Evolutionary conservation across 805 yeast species (phyloP), one percentile per base, ranked within the genome.

Genomic region (Phaffomyces antillensis): DNA sequence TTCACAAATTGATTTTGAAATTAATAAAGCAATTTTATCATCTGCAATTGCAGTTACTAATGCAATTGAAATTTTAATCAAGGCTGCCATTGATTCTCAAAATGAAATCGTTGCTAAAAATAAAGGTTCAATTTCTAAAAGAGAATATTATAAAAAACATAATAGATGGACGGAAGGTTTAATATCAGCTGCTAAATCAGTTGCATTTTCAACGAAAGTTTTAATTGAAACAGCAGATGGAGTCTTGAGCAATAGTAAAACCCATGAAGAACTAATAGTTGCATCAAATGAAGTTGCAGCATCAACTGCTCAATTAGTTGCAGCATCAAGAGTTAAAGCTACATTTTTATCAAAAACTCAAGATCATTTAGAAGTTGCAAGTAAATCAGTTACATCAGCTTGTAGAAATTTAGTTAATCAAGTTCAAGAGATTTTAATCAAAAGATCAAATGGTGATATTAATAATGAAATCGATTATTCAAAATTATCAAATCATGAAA

Each of bases 141-240:
- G 88, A 13, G 85, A 84, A 38, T 88, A 83, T 62, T 89, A 89
- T 66, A 85, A 83, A 61, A 87, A 86, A 64, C 85, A 88, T 62
- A 88, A 81, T 63, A 75, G 91, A 55, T 88, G 96, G 96, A 86
- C 96, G 0, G 95, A 89, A 64, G 96, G 96, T 20, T 77, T 88
- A 46, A 81, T 88, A 28, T 84, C 95, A 48, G 96, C 96, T 16
- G 87, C 96, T 2, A 82, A 83, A 55, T 81, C 91, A 1, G 93
- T 88, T 35, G 96, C 95, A 2, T 77, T 77, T 3, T 78, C 96
- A 1, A 89, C 96, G 3, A 83, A 81, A 55, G 68, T 83, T n/a
- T 72, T 88, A 51, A 88, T 88, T 48, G 77, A 77, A 48, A 83
- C 87, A n/a, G 95, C 96, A 0, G 93, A 87, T 65, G 93, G 95